A percentile compares a stretch with the other conserved stretches of the same genome.
Conservation (phyloP, 768 basidiomycete genomes). For the Tubosaeta sp. region DNA sequence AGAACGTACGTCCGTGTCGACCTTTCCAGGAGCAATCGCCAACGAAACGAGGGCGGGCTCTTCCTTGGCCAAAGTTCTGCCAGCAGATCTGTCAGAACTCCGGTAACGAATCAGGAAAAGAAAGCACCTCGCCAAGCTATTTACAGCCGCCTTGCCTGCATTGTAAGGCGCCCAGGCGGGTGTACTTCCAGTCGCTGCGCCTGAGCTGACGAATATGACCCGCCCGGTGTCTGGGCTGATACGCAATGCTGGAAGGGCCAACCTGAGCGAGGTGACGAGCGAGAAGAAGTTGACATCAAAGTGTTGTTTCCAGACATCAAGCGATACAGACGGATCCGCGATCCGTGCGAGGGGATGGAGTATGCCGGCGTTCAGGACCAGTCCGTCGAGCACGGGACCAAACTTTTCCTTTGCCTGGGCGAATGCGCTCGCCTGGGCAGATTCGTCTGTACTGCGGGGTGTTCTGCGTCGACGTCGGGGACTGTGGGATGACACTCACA, state of each 20-base stretch:
- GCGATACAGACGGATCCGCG: conserved; percentile 41
- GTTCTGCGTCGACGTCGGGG: not conserved
- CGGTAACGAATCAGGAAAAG: conserved; percentile 7
- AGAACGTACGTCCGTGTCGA: conserved; percentile 68
- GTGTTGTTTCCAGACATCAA: conserved; percentile 62
- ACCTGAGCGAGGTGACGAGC: conserved; percentile 63
- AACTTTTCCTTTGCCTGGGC: conserved; percentile 47
- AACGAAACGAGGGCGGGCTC: conserved; percentile 72
- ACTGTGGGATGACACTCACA: conserved; percentile 47
- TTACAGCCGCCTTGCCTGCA: conserved; percentile 86
- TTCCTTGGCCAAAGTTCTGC: conserved; percentile 79
- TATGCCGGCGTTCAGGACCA: conserved; percentile 83
- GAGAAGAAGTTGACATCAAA: conserved; percentile 92
- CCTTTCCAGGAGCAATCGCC: conserved; percentile 83
- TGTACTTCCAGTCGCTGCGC: conserved; percentile 65
- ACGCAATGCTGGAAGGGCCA: conserved; percentile 66
- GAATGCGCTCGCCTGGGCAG: conserved; percentile 55
- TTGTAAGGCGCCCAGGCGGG: conserved; percentile 80
- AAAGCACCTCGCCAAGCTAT: conserved; percentile 68
- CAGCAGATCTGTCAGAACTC: conserved; percentile 2
- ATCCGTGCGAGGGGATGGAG: conserved; percentile 67
- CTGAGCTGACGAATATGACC: conserved; percentile 83
- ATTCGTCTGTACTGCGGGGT: conserved; percentile 51
- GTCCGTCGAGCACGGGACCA: conserved; percentile 59
- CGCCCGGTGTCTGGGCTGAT: conserved; percentile 53